Evolutionary conservation across 495 filamentous ascomycete species (phyloP), one percentile per base, ranked within the genome.

Genomic region (Talaromyces stipitatus): DNA sequence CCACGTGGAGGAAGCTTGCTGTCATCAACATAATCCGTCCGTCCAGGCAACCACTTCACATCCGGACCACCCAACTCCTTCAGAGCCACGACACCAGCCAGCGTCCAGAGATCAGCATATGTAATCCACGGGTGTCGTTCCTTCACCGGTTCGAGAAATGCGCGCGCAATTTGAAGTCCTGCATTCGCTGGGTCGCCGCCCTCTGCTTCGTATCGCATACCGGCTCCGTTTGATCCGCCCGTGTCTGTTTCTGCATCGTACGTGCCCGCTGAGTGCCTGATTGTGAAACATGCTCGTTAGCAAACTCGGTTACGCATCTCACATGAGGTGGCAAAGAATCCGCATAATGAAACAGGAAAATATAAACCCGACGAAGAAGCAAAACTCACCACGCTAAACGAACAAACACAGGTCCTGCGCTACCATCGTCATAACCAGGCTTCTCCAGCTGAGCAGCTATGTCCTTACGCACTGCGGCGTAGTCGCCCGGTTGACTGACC

Each of bases 171-270:
- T 59, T 85, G 80, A 11, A 86, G 75, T 32, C 82, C 83, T 2
- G 82, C 82, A 67, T 85, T 85, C 33, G 82, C 77, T 1, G 83
- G 82, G 61, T 86, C 82, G 56, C 82, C 82, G 53, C 81, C 82
- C 65, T 84, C 82, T 2, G 72, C 70, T 69, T 86, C 82, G 62
- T 84, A 85, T 9, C 82, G 78, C 82, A 84, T 86, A 32, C 82
- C 82, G 1, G 83, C 82, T 58, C 83, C 82, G 61, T 85, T 85
- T 8, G 78, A 82, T 22, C 83, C 82, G 32, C 83, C 83, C 1
- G 82, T 85, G 64, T 82, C 76, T 33, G 79, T 76, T 36, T 73
- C 71, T 22, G 71, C 68, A 64, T 82, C 78, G 66, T 86, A 85
- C 0, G 82, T 85, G 12, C 83, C 82, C 0, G 83, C 66, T 38